Evolutionary conservation across 371 early-diverging fungal species (phyloP).

Genomic region (Gilbertella persicaria): DNA sequence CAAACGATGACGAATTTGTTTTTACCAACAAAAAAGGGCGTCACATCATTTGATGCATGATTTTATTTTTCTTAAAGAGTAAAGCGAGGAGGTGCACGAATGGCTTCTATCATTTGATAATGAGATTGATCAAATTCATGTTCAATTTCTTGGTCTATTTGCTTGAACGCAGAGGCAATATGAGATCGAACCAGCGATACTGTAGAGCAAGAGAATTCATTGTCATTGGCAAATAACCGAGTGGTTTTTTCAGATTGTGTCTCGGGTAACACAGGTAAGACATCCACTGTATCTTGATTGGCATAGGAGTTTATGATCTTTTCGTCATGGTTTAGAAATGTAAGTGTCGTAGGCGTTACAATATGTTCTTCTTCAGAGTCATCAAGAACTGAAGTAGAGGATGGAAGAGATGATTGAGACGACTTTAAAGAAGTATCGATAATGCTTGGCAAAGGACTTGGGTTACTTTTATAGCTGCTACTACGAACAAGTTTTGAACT

Average conservation of each 20-base stretch:
- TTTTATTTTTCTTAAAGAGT: neutral
- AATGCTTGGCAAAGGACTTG: no score
- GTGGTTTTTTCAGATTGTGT: neutral
- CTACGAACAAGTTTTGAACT: neutral
- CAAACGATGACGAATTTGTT: neutral
- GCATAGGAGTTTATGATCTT: neutral
- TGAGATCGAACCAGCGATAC: constrained; percentile 3
- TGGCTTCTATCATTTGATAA: neutral
- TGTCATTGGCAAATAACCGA: neutral
- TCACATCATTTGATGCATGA: no score
- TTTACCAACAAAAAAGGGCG: no score
- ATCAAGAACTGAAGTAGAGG: neutral
- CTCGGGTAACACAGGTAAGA: neutral
- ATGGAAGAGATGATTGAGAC: neutral
- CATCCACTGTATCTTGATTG: neutral
- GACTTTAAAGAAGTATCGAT: no score
- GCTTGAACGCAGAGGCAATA: neutral
- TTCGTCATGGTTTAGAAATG: neutral
- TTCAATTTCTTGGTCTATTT: constrained; percentile 1
- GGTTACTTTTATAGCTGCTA: neutral
- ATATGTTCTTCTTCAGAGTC: neutral
- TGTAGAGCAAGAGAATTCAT: neutral
- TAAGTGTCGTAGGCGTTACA: neutral
- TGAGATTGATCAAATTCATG: neutral
- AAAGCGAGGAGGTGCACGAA: neutral